Base-by-base conservation (phyloP, 768 basidiomycete species). In the Pleurotus tuber-regium region DNA sequence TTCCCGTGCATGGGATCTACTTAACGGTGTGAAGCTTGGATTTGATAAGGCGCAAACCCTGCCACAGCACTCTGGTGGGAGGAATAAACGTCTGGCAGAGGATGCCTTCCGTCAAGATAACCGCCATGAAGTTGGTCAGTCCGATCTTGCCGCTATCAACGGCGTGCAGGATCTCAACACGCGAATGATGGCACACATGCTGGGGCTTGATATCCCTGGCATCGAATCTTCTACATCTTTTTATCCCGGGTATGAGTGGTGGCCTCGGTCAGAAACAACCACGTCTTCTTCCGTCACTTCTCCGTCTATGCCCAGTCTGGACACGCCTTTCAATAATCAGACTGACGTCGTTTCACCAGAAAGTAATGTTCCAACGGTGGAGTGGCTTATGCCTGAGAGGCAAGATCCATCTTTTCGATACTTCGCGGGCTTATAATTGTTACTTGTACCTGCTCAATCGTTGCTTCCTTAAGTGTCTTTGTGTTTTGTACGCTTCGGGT, bases 181-280 rank as follows among this genome's bases (percentile, higher is more conserved):
- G 28, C 76, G 82, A 41, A 74, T 86, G 52, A 85, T 86, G 83
- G 84, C 84, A 11, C 82, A 85, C 58, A 86, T 86, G 83, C 66
- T 86, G 19, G 84, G 83, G 12, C 64, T 86, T 19, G 82, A 85
- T 61, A 74, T 85, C 53, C 82, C 82, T 39, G 83, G 82, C 24
- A 72, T 84, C 26, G 83, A 84, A 52, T 74, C 83, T 33, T 82
- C 84, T 33, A 76, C 76, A 3, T 77, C 78, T 10, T 78, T 73
- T 56, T 74, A 70, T 62, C 73, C 78, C 14, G 83, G 80, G 23
- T 84, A 81, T 58, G 82, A 84, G 60, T 84, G 81, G 84, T 86
- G 83, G 82, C 79, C 83, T 18, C 76, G 78, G 30, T 61, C 69
- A 30, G 31, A 48, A 3, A 31, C 12, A 19, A n/a, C 21, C 14